A percentile compares a stretch with the other conserved stretches of the same genome.
Conservation (phyloP, 2,329 filamentous ascomycete genomes). For the Ophiocordyceps polyrhachis-furcata region DNA sequence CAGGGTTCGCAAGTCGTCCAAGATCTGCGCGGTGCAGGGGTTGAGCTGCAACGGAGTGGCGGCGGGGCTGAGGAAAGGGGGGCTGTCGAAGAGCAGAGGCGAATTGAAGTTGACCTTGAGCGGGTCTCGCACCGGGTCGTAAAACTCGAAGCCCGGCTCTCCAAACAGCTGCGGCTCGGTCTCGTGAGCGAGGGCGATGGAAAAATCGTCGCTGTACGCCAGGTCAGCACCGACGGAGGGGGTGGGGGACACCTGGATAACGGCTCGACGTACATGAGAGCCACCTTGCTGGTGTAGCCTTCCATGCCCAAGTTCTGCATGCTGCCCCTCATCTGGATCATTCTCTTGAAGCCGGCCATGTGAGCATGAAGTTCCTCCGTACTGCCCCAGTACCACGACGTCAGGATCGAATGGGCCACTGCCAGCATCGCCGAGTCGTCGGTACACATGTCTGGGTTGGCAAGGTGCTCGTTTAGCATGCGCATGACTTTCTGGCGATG, state of each 20-base stretch:
- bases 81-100: slow-evolving; percentile 24
- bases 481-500: slow-evolving; percentile 24
- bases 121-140: slow-evolving; percentile 17
- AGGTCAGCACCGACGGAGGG: background rate
- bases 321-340: slow-evolving; percentile 28
- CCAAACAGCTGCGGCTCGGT: slow-evolving; percentile 22
- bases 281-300: slow-evolving; percentile 27
- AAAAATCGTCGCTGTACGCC: slow-evolving; percentile 21
- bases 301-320: slow-evolving; percentile 25
- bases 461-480: slow-evolving; percentile 28
- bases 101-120: slow-evolving; percentile 27
- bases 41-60: slow-evolving; percentile 23
- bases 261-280: slow-evolving; percentile 20
- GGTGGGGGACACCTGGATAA: background rate
- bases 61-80: slow-evolving; percentile 22
- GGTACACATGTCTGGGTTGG: slow-evolving; percentile 14
- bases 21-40: slow-evolving; percentile 24
- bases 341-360: slow-evolving; percentile 25
- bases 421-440: slow-evolving; percentile 27
- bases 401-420: slow-evolving; percentile 27
- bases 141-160: slow-evolving; percentile 21
- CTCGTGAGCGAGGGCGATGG: slow-evolving; percentile 29
- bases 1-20: slow-evolving; percentile 31
- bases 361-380: slow-evolving; percentile 25
- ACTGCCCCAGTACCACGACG: slow-evolving; percentile 36